Evolutionary conservation across 495 filamentous ascomycete species (phyloP), one percentile per base, ranked within the genome.

Genomic region (Neurospora tetrasperma): DNA sequence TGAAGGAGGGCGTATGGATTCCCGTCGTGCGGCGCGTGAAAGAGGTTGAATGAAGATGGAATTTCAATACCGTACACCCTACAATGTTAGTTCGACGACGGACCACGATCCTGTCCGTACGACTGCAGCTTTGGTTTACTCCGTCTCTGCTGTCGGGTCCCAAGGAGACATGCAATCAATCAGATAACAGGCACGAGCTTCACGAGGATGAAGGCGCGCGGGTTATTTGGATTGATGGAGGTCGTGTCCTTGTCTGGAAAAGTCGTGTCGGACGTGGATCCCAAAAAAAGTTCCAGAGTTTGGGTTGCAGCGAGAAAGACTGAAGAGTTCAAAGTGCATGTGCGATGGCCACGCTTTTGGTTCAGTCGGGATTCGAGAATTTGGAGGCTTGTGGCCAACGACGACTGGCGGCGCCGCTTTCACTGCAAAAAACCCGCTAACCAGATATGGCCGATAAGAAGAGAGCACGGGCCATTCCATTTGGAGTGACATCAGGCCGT

Each of bases 401-500:
- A 59, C 20, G 23, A 59, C 48, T 59, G 48, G 48, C 11, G 12
- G 23, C 12, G 41, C n/a, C 42, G 54, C 66, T 35, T 44, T 68
- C 31, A 18, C 42, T 70, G 20, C 31, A 41, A 40, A 38, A 42
- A 48, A 39, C 68, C 59, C 62, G 46, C 72, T 72, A 59, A 69
- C 42, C 27, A 23, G 42, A 70, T 42, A 40, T 42, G 69, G 69
- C 4, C 9, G 12, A 42, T 20, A 66, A 66, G 54, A 66, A 66
- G 54, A 66, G 39, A 38, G 72, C 72, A 75, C 75, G 35, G n/a
- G 35, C 73, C 73, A 76, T n/a, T 8, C 39, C 7, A 7, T 8
- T 31, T 23, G 42, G 38, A 20, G 71, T 73, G 75, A 73, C 73
- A 72, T 76, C 74, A 76, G 72, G 48, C 20, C 48, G 27, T 31